Conservation (phyloP, 352 stramenopile species). For the Globisporangium polare region DNA sequence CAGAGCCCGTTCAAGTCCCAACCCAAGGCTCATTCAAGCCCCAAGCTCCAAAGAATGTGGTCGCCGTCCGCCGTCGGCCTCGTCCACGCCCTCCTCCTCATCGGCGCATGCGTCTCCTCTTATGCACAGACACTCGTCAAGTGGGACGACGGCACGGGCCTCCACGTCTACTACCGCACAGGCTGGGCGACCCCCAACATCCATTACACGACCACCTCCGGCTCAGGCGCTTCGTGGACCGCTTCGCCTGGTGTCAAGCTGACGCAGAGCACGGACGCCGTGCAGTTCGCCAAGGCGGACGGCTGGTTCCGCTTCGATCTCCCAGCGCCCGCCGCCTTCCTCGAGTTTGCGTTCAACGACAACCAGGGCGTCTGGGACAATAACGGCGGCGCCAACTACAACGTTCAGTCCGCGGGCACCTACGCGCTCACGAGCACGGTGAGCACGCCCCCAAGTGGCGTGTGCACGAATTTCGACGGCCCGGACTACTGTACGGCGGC, state of each 20-base stretch:
- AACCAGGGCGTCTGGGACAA: constrained; percentile 39
- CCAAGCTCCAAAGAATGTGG: neutral
- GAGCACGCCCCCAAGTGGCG: constrained; percentile 19
- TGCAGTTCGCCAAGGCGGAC: constrained; percentile 29
- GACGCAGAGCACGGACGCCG: constrained; percentile 22
- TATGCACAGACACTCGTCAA: constrained; percentile 34
- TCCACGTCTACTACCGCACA: constrained; percentile 46
- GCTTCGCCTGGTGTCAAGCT: constrained; percentile 30
- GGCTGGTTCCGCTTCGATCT: constrained; percentile 43
- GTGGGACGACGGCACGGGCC: constrained; percentile 27
- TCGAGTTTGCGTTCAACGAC: constrained; percentile 44
- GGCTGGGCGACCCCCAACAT: constrained; percentile 40
- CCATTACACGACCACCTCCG: constrained; percentile 22
- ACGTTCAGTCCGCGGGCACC: constrained; percentile 24
- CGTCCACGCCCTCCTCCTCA: neutral
- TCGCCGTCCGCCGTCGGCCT: neutral
- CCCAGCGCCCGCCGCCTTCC: constrained; percentile 6
- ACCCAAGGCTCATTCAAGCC: no score
- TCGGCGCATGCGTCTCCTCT: neutral
- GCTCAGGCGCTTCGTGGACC: constrained; percentile 26
- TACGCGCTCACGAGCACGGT: constrained; percentile 27
- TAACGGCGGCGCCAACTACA: constrained; percentile 39
- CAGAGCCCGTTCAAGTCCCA: neutral
- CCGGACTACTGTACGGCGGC: constrained; percentile 23
- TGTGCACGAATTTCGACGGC: constrained; percentile 32